A percentile compares a stretch with the other conserved stretches of the same genome.
phyloP scores from a whole-genome alignment of 2,329 filamentous ascomycete species.

The Xylaria sp. region DNA sequence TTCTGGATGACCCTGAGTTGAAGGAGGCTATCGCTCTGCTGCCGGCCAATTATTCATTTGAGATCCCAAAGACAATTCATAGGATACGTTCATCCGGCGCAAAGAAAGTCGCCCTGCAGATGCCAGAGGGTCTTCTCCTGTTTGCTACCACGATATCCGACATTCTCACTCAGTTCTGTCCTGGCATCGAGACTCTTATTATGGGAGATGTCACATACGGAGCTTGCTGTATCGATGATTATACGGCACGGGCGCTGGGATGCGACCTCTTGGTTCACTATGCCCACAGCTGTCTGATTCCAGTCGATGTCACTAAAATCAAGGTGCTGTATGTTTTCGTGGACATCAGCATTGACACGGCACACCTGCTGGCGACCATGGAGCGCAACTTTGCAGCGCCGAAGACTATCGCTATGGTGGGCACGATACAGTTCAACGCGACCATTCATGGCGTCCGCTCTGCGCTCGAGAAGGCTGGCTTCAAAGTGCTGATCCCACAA shows the following conservation, averaged over 20 bases:
- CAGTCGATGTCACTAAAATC: conserved; percentile 95
- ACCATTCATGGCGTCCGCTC: conserved; percentile 88
- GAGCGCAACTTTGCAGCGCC: conserved; percentile 87
- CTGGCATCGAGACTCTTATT: conserved; percentile 90
- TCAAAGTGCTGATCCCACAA: conserved; percentile 87
- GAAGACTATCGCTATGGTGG: conserved; percentile 91
- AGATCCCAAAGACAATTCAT: conserved; percentile 98
- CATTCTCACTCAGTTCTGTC: conserved; percentile 93
- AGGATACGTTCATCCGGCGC: conserved; percentile 83
- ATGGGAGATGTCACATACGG: conserved; percentile 99
- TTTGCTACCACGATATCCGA: conserved; percentile 98
- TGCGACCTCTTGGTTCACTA: conserved; percentile 97
- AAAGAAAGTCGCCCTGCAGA: conserved; percentile 90
- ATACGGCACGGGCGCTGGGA: conserved; percentile 90
- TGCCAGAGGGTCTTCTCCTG: conserved; percentile 92
- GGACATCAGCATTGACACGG: conserved; percentile 93
- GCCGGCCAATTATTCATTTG: conserved; percentile 97
- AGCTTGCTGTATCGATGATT: conserved; percentile 98
- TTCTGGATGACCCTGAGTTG: conserved; percentile 84
- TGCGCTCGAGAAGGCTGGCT: conserved; percentile 84
- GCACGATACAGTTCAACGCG: conserved; percentile 98
- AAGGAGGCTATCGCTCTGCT: conserved; percentile 88
- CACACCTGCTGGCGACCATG: conserved; percentile 86
- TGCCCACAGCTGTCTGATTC: conserved; percentile 95
- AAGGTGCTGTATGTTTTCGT: conserved; percentile 98